phyloP scores from a whole-genome alignment of 495 filamentous ascomycete genomes.

The Xylaria sp. region DNA sequence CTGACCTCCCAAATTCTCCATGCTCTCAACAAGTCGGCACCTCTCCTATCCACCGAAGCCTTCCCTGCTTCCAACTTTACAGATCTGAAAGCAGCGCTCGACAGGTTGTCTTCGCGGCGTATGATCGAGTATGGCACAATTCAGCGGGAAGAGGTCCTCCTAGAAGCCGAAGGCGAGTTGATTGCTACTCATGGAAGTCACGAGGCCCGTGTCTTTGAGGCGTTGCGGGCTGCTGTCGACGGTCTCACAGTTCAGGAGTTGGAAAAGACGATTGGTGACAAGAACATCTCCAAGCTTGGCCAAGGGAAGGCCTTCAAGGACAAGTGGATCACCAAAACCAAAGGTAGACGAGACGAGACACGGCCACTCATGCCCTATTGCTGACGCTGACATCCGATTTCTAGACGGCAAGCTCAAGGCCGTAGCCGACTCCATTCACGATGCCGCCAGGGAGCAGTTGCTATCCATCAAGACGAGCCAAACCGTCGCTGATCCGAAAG shows the following conservation, averaged over 20 bases:
- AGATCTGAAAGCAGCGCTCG: slow-evolving; percentile 83
- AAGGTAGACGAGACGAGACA: slow-evolving; percentile 55
- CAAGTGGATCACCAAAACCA: slow-evolving; percentile 93
- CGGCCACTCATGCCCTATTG: background rate
- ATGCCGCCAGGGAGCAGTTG: slow-evolving; percentile 78
- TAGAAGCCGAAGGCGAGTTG: slow-evolving; percentile 79
- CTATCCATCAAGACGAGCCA: slow-evolving; percentile 70
- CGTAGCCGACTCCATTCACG: slow-evolving; percentile 68
- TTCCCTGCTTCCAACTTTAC: slow-evolving; percentile 76
- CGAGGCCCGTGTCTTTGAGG: slow-evolving; percentile 93
- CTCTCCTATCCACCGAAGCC: slow-evolving; percentile 74
- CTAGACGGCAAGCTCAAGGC: slow-evolving; percentile 23
- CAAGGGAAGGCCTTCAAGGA: slow-evolving; percentile 94
- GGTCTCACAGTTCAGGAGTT: slow-evolving; percentile 32
- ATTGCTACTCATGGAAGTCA: slow-evolving; percentile 88
- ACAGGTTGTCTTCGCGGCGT: slow-evolving; percentile 78
- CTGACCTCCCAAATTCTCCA: slow-evolving; percentile 70
- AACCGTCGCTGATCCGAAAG: slow-evolving; percentile 72
- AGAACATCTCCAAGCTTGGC: slow-evolving; percentile 76
- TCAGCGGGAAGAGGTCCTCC: slow-evolving; percentile 75
- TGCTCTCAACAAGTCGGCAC: slow-evolving; percentile 67
- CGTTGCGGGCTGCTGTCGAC: slow-evolving; percentile 75
- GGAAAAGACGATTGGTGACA: slow-evolving; percentile 70
- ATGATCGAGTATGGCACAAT: slow-evolving; percentile 88
- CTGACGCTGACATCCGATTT: background rate